A percentile compares a stretch with the other conserved stretches of the same genome.
Evolutionary conservation across 2,329 filamentous ascomycete genomes (phyloP).

Genomic region (Clathrospora elynae): DNA sequence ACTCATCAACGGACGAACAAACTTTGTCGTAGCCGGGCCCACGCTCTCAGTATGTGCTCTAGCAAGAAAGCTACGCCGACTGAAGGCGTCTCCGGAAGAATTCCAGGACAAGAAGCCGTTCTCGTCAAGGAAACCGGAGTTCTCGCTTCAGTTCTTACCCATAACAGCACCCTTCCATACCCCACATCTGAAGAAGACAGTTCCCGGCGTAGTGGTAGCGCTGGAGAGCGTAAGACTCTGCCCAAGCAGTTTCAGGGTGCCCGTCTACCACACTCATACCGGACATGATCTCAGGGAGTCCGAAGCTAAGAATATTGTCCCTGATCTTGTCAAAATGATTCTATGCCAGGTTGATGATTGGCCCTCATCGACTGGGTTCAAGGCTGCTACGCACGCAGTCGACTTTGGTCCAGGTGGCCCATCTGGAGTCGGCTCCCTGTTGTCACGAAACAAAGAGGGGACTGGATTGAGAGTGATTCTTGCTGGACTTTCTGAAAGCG

Average conservation of each 20-base stretch:
- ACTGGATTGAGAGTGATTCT: constrained; percentile 24
- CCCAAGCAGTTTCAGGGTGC: constrained; percentile 18
- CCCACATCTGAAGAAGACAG: constrained; percentile 33
- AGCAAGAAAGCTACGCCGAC: constrained; percentile 2
- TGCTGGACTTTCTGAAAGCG: constrained; percentile 19
- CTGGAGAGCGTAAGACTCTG: constrained; percentile 23
- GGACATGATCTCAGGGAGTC: constrained; percentile 21
- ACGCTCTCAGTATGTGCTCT: constrained; percentile 21
- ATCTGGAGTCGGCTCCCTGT: constrained; percentile 24
- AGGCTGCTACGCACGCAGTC: constrained; percentile 21
- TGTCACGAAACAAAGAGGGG: constrained; percentile 22
- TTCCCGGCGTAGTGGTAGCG: constrained; percentile 12
- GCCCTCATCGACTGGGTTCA: constrained; percentile 22
- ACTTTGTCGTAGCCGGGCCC: constrained; percentile 40
- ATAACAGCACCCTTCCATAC: constrained; percentile 52
- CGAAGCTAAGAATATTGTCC: constrained; percentile 20
- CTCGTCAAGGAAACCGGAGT: constrained; percentile 28
- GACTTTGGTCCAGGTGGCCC: constrained; percentile 32
- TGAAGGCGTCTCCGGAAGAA: constrained; percentile 34
- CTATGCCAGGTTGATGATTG: constrained; percentile 27
- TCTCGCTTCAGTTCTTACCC: constrained; percentile 46
- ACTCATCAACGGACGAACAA: constrained; percentile 39
- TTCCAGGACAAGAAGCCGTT: constrained; percentile 12
- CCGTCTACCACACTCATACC: constrained; percentile 24
- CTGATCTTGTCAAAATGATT: constrained; percentile 11